These are phyloP conservation scores for Lojkania enalia DNA, from an alignment of 2,329 filamentous ascomycete genomes.

Conservation along the genomic window DNA sequence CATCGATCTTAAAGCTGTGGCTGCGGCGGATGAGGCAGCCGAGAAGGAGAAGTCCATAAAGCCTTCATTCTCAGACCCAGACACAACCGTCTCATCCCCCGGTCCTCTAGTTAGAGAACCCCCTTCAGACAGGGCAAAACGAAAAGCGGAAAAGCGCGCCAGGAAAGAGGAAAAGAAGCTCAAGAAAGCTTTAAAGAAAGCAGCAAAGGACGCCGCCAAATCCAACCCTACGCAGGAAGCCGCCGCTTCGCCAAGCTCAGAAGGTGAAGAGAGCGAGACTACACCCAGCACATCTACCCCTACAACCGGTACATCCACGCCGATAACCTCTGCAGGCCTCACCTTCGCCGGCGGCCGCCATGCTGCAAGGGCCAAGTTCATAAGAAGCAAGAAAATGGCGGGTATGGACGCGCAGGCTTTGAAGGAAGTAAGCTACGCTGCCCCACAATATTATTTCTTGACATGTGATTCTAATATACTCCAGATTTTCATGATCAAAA, in stretches of 20 bases:
- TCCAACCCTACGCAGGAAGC: constrained; percentile 21
- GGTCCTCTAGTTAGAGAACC: constrained; percentile 40
- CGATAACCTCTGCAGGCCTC: constrained; percentile 51
- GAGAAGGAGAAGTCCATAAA: constrained; percentile 21
- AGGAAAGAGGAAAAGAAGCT: constrained; percentile 50
- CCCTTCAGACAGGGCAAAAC: constrained; percentile 48
- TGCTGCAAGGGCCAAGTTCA: constrained; percentile 77
- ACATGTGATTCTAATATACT: constrained; percentile 14
- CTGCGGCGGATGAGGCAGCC: constrained; percentile 24
- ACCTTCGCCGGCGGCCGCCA: constrained; percentile 63
- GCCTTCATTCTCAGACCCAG: constrained; percentile 22
- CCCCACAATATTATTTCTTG: not conserved
- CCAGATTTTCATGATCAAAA: constrained; percentile 45
- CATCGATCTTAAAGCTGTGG: constrained; percentile 35
- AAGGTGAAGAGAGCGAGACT: constrained; percentile 35
- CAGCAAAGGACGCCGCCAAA: constrained; percentile 47
- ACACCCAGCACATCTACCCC: constrained; percentile 30
- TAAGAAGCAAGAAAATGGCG: constrained; percentile 84
- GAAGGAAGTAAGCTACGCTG: constrained; percentile 70
- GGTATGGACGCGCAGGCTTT: constrained; percentile 79
- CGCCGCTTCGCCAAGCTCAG: constrained; percentile 29
- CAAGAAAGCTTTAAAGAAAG: constrained; percentile 54
- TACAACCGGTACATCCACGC: constrained; percentile 49
- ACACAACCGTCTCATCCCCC: constrained; percentile 19
- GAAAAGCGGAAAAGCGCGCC: constrained; percentile 49